Evolutionary conservation across 768 basidiomycete genomes (phyloP).

Genomic region (Boletus vinaceobasis): DNA sequence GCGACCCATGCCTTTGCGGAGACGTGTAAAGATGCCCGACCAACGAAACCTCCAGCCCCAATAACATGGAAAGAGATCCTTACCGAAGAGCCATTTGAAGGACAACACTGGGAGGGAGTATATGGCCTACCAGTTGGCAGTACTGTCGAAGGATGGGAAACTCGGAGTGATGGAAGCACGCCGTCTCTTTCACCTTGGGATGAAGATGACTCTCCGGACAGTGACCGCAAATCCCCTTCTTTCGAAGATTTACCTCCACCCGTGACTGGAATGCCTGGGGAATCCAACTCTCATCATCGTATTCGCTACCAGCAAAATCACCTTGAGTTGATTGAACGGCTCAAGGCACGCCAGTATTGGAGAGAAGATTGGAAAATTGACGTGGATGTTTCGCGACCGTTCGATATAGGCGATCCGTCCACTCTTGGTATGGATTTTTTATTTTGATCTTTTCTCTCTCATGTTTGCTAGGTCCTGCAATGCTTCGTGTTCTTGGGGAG

Average conservation of each 20-base stretch:
- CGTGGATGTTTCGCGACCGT: slow-evolving; percentile 39
- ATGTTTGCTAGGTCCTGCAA: slow-evolving; percentile 42
- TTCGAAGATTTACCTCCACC: slow-evolving; percentile 15
- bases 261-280: neutral
- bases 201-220: slow-evolving; percentile 40
- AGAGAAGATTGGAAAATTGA: slow-evolving; percentile 58
- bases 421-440: slow-evolving; percentile 52
- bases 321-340: slow-evolving; percentile 56
- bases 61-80: slow-evolving; percentile 80
- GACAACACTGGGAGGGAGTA: slow-evolving; percentile 82
- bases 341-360: slow-evolving; percentile 73
- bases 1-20: slow-evolving; percentile 54
- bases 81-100: slow-evolving; percentile 79
- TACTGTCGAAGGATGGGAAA: slow-evolving; percentile 42
- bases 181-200: slow-evolving; percentile 68
- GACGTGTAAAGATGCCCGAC: slow-evolving; percentile 42
- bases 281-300: neutral
- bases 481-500: slow-evolving; percentile 38
- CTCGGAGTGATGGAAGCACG: slow-evolving; percentile 53
- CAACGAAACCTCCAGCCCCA: slow-evolving; percentile 26
- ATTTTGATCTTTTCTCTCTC: neutral
- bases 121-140: slow-evolving; percentile 52
- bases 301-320: slow-evolving; percentile 21
- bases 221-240: slow-evolving; percentile 13
- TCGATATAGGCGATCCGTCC: slow-evolving; percentile 68